Evolutionary conservation across 345 rosid genomes (phyloP), one percentile per base, ranked within the genome.

Genomic region (Salix purpurea): DNA sequence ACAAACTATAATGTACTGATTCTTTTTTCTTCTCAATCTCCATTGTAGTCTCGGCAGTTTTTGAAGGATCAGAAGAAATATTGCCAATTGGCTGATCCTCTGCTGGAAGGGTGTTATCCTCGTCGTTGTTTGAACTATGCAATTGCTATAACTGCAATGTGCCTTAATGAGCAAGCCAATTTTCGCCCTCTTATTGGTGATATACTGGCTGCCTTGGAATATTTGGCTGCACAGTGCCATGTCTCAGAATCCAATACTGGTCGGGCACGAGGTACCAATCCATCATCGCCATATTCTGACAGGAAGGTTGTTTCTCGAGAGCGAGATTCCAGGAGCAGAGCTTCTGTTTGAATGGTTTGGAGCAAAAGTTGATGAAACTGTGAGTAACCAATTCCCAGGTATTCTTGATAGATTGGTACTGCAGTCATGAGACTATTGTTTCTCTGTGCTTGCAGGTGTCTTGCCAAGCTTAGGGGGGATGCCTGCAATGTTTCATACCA

Each of bases 131-230:
- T 96, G 80, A 93, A 93, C 87, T 92, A 96, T 44, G 95, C 97
- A 19, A 83, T 93, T 67, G 99, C 98, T 32, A 84, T 96, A 6
- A 85, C 97, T 0, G 91, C 94, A 26, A 93, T 96, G 99, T 93
- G 99, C 84, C 90, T 96, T 13, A 89, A 91, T 40, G 99, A 96
- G 83, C 97, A 96, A 84, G 97, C 99, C 13, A 86, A 82, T 76
- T 92, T 89, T 70, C 94, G 98, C 62, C 98, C 98, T 13, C 86
- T 91, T 37, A 91, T 96, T 50, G 80, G 88, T 40, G 99, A 93
- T 80, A 88, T 96, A 5, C 95, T 93, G n/a, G 96, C 88, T 1
- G 99, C 99, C 18, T 92, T 96, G 16, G 82, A 74, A 65, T 79
- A 79, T 58, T 50, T 79, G 67, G 70, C 46, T n/a, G 1, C 61